phyloP scores from a whole-genome alignment of 2,329 filamentous ascomycete species.

The Parasarocladium wereldwijsianum region DNA sequence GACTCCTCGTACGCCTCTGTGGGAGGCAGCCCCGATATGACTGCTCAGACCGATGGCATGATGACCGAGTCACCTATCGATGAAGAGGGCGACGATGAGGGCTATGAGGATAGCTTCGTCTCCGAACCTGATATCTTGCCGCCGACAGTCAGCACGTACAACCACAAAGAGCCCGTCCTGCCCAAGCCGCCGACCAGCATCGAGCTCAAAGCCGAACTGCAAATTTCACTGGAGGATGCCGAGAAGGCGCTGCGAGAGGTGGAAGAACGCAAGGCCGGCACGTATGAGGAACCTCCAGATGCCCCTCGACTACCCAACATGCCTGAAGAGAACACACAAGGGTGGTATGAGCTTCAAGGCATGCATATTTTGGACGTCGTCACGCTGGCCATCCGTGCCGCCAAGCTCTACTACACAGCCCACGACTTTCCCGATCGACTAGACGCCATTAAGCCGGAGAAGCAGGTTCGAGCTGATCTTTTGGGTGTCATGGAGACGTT shows the following conservation, averaged over 20 bases:
- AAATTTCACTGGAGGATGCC: slow-evolving; percentile 55
- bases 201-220: slow-evolving; percentile 55
- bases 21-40: slow-evolving; percentile 42
- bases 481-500: slow-evolving; percentile 79
- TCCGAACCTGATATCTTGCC: slow-evolving; percentile 70
- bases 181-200: slow-evolving; percentile 72
- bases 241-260: slow-evolving; percentile 51
- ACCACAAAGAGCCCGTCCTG: slow-evolving; percentile 65
- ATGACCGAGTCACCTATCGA: slow-evolving; percentile 34
- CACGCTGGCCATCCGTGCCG: slow-evolving; percentile 87
- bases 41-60: slow-evolving; percentile 19
- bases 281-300: slow-evolving; percentile 13
- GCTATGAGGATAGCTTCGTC: slow-evolving; percentile 40
- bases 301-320: slow-evolving; percentile 21
- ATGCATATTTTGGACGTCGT: slow-evolving; percentile 85
- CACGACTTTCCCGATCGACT: slow-evolving; percentile 78
- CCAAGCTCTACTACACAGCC: slow-evolving; percentile 90
- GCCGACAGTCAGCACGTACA: slow-evolving; percentile 95
- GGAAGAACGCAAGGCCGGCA: slow-evolving; percentile 20
- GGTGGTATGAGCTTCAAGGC: slow-evolving; percentile 78
- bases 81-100: slow-evolving; percentile 25
- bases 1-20: slow-evolving; percentile 48
- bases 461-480: slow-evolving; percentile 68
- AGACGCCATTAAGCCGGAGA: slow-evolving; percentile 77
- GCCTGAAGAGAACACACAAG: slow-evolving; percentile 35